Evolutionary conservation across 305 asterid genomes (phyloP), one percentile per base, ranked within the genome.

Genomic region (Fraxinus albicans): DNA sequence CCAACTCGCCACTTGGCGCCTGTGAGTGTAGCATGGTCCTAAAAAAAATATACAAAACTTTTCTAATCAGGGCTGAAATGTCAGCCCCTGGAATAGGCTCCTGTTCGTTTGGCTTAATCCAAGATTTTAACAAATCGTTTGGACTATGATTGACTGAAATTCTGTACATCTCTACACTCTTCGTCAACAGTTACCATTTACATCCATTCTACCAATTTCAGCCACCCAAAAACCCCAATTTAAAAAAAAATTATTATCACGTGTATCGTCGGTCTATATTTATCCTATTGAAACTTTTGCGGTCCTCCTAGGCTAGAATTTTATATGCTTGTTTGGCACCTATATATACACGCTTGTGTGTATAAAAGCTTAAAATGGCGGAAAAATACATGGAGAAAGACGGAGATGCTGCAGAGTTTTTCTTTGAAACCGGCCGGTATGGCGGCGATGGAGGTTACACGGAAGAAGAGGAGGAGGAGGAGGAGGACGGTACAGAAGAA

Each of bases 381-480:
- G 67, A 53, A 81, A 85, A 67, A 60, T 83, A 81, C 76, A 83
- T 1, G 40, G 21, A 50, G 25, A 13, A 6, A 25, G 40, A 33
- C 1, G 23, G 79, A 6, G 85, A 74, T 4, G 42, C 86, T 13
- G 78, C 84, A 38, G 89, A 88, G 77, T 84, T 79, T 73, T 87
- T 83, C 82, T 36, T 88, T 31, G 94, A 91, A 34, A 87, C 87
- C 25, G 88, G 85, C 13, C 88, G 80, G 27, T 80, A 84, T 3
- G 83, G 81, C 12, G 80, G n/a, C 0, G 87, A 83, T 40, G 76
- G 78, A 75, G 65, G 73, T 47, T 73, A 31, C 80, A 69, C 76
- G 31, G 88, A 79, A 47, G 76, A 17, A 82, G 78, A 81, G 29
- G 81, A 1, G 17, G 78, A 77, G 36, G 42, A 36, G 42, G 42